A percentile compares a stretch with the other conserved stretches of the same genome.
Evolutionary conservation across 2,329 filamentous ascomycete species (phyloP).

Genomic region (Onygenales sp.): DNA sequence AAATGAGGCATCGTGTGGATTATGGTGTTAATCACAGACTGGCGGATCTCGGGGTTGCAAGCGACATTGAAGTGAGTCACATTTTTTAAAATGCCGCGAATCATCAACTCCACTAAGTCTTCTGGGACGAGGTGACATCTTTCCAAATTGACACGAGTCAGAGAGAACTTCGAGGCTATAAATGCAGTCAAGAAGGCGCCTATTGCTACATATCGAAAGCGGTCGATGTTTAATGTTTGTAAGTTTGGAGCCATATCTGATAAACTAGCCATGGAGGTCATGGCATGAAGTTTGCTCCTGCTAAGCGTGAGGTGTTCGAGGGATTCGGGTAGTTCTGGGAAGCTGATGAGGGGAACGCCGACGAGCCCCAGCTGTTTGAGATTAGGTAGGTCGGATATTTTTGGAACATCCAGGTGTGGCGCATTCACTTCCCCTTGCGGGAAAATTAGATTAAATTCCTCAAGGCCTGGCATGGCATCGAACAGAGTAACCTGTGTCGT

Average conservation of each 20-base stretch:
- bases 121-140: constrained; percentile 16
- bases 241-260: constrained; percentile 17
- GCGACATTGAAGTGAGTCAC: constrained; percentile 23
- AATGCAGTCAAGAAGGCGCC: neutral
- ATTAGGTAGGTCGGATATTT: constrained; percentile 2
- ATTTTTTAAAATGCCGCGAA: constrained; percentile 8
- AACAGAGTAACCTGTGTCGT: constrained; percentile 9
- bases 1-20: constrained; percentile 18
- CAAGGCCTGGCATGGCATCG: constrained; percentile 20
- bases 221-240: constrained; percentile 17
- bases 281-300: neutral
- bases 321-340: constrained; percentile 18
- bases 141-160: constrained; percentile 20
- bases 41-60: constrained; percentile 17
- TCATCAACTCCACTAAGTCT: constrained; percentile 12
- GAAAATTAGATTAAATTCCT: constrained; percentile 21
- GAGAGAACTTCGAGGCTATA: constrained; percentile 13
- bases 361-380: constrained; percentile 22
- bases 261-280: constrained; percentile 4
- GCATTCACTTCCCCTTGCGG: neutral
- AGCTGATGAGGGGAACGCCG: constrained; percentile 14
- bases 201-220: neutral
- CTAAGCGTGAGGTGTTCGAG: constrained; percentile 21
- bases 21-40: constrained; percentile 15
- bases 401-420: neutral